These are phyloP conservation scores for Collybia sp. DNA, from an alignment of 768 basidiomycete species.

Conservation along the genomic window DNA sequence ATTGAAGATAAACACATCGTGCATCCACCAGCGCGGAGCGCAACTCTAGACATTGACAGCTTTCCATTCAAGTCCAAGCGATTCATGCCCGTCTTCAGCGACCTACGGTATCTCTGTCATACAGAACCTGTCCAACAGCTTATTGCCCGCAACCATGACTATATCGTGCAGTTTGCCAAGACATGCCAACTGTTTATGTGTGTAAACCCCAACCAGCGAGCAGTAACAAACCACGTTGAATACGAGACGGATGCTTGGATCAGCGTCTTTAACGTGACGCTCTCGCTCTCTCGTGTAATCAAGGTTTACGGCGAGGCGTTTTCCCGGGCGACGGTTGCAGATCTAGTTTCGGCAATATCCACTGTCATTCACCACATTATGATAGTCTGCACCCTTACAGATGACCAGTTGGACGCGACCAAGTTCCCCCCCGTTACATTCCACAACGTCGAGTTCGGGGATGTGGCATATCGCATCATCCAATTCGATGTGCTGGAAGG, in stretches of 20 bases:
- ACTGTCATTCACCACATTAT: conserved; percentile 71
- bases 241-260: conserved; percentile 98
- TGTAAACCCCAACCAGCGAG: conserved; percentile 86
- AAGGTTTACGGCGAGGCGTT: conserved; percentile 88
- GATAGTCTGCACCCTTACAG: conserved; percentile 62
- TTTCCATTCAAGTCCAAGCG: conserved; percentile 92
- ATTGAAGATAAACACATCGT: conserved; percentile 69
- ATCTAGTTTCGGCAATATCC: conserved; percentile 62
- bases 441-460: conserved; percentile 66
- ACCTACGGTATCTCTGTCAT: conserved; percentile 81
- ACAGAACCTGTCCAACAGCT: conserved; percentile 76
- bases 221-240: conserved; percentile 80
- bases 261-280: conserved; percentile 91
- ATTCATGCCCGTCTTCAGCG: conserved; percentile 92
- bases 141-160: conserved; percentile 64
- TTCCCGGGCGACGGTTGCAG: conserved; percentile 45
- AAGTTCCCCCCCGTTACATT: conserved; percentile 62
- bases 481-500: conserved; percentile 76
- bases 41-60: conserved; percentile 71
- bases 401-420: conserved; percentile 59
- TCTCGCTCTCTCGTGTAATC: conserved; percentile 84
- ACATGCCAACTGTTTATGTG: conserved; percentile 91
- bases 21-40: conserved; percentile 26
- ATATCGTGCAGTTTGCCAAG: conserved; percentile 66
- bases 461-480: conserved; percentile 53